Percentiles rank a stretch among this genome's conserved stretches.
phyloP scores from a whole-genome alignment of 371 early-diverging fungal species.

The Rhizopus delemar region DNA sequence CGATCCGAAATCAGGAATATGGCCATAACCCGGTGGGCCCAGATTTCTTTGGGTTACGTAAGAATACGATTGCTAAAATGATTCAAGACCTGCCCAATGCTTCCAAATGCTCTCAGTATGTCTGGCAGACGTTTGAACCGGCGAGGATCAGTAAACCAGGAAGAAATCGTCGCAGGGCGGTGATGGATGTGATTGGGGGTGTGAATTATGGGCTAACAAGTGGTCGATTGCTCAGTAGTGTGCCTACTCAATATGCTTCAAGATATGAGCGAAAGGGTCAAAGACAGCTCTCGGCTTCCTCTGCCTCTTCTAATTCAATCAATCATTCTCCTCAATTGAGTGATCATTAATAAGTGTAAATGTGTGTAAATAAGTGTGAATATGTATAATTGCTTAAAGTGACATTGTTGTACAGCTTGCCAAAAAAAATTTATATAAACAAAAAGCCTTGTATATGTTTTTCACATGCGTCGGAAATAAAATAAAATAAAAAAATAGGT shows the following conservation, averaged over 20 bases:
- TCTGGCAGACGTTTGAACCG: conserved; percentile 69
- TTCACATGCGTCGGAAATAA: too few relatives aligned
- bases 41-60: conserved; percentile 89
- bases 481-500: too few relatives aligned
- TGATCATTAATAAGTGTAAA: too few relatives aligned
- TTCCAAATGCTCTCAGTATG: conserved; percentile 74
- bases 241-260: conserved; percentile 19
- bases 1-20: conserved; percentile 77
- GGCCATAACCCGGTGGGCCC: conserved; percentile 88
- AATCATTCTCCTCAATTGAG: not conserved
- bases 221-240: conserved; percentile 26
- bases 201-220: conserved; percentile 47
- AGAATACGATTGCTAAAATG: conserved; percentile 86
- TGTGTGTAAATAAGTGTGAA: too few relatives aligned
- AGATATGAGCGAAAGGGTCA: not conserved
- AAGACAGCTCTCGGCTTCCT: not conserved
- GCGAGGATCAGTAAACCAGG: conserved; percentile 51
- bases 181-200: conserved; percentile 39
- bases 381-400: too few relatives aligned
- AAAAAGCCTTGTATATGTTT: too few relatives aligned
- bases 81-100: conserved; percentile 89
- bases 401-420: too few relatives aligned
- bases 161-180: conserved; percentile 43
- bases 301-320: not conserved
- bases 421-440: too few relatives aligned